Evolutionary conservation across 305 asterid species (phyloP).

Genomic region (Lippia alba): DNA sequence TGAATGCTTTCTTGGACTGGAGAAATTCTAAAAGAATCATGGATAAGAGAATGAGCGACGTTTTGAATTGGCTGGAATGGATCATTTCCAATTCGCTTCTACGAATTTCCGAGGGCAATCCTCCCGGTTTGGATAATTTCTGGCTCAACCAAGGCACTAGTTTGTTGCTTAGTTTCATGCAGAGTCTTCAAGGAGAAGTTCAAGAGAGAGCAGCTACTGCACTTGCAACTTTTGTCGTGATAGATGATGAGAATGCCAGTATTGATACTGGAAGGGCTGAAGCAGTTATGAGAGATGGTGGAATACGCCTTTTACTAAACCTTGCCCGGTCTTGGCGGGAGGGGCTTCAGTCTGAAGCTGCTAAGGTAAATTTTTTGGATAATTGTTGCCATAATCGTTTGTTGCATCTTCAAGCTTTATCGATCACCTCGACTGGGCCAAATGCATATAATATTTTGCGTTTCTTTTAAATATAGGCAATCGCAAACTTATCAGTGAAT

Average conservation of each 20-base stretch:
- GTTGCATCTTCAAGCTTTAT: constrained; percentile 18
- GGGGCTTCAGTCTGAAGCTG: constrained; percentile 84
- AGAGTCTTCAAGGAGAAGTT: constrained; percentile 72
- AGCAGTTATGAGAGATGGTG: constrained; percentile 75
- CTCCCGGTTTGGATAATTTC: constrained; percentile 70
- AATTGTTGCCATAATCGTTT: neutral
- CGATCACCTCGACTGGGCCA: constrained; percentile 25
- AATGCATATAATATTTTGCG: constrained; percentile 17
- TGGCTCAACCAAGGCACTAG: constrained; percentile 78
- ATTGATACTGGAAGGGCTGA: constrained; percentile 77
- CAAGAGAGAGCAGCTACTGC: constrained; percentile 86
- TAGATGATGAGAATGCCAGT: constrained; percentile 77
- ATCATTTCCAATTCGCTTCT: constrained; percentile 70
- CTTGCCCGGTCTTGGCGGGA: constrained; percentile 75
- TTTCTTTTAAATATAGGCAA: constrained; percentile 51
- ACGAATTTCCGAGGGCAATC: constrained; percentile 78
- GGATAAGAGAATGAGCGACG: constrained; percentile 51
- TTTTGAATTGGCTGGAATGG: constrained; percentile 80
- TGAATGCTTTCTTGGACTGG: constrained; percentile 55
- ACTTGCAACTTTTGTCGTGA: constrained; percentile 77
- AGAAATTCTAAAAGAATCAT: constrained; percentile 42
- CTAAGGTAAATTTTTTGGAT: constrained; percentile 54
- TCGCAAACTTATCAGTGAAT: constrained; percentile 78
- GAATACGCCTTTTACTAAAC: constrained; percentile 59
- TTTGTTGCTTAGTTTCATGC: constrained; percentile 68